Base-by-base conservation (phyloP, 2,329 filamentous ascomycete species). In the Zymoseptoria pseudotritici region DNA sequence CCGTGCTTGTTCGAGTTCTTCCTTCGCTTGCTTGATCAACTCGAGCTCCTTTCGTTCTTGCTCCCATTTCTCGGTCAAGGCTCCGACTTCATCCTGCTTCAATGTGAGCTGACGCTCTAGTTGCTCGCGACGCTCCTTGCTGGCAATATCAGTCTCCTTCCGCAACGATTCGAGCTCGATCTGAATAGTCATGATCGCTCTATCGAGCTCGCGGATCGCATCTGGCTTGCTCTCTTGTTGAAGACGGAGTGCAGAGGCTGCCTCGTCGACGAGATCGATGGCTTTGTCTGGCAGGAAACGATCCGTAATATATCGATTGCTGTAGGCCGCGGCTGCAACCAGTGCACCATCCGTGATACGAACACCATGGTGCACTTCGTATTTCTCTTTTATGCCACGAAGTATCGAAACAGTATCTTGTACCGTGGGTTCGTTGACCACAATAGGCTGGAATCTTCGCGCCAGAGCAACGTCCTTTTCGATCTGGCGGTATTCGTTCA, bases 161-260 rank as follows among this genome's bases (percentile, higher is more conserved):
- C 93, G 85, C 50, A 99, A 77, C 62, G 91, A 97, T 72, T 97
- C 94, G 0, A 97, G 81, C 73, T 99, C 93, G 63, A 99, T 97
- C 71, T 97, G 93, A 13, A 97, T 91, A 0, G 93, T 97, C 85
- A 97, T 95, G 61, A 97, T 96, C 70, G 92, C 90, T 63, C 95
- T 89, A 69, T 97, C 93, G 1, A 97, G 83, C 55, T 88, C 86
- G 77, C 95, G 90, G 36, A 99, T 97, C 8, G 93, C 86, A 67
- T 97, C 94, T 0, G 94, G 94, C 69, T 97, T 97, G 68, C 91
- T 96, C 74, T 99, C 94, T 75, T 97, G 94, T 71, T 97, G 93
- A 31, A 97, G 77, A 52, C 95, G 86, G 9, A 97, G 79, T 21
- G 91, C 91, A 61, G 90, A 95, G 1, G 93, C 92, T 9, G 94